phyloP scores from a whole-genome alignment of 176 grass and related monocot genomes.

The Elaeis guineensis region DNA sequence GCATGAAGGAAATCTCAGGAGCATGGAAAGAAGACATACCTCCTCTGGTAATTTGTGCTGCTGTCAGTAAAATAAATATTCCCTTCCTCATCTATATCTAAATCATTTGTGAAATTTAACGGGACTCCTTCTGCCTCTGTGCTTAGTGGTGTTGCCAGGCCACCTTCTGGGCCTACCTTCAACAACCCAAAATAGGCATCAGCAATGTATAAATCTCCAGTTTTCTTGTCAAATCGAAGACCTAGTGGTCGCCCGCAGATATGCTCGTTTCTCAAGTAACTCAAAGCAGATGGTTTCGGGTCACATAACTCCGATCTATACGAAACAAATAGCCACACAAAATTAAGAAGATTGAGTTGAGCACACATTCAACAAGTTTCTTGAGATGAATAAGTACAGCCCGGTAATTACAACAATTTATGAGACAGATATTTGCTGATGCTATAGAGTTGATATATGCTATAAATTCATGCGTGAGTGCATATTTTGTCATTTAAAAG shows the following conservation, averaged over 20 bases:
- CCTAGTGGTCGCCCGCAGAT: conserved; percentile 81
- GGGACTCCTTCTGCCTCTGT: conserved; percentile 76
- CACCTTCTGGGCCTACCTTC: conserved; percentile 89
- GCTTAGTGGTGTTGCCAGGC: conserved; percentile 56
- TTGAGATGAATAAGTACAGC: no score
- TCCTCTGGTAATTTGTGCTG: conserved; percentile 78
- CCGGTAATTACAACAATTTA: no score
- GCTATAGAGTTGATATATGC: no score
- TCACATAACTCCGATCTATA: conserved; percentile 44
- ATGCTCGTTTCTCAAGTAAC: conserved; percentile 84
- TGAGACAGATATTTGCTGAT: no score
- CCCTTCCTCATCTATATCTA: conserved; percentile 72
- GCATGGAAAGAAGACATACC: conserved; percentile 26
- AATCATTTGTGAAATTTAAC: conserved; percentile 90
- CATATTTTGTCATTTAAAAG: no score
- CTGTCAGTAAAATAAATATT: conserved; percentile 90
- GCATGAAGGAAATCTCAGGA: no score
- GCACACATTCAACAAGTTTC: no score
- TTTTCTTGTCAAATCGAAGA: conserved; percentile 58
- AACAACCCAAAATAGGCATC: conserved; percentile 76
- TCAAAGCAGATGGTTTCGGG: conserved; percentile 53
- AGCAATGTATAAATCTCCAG: conserved; percentile 82
- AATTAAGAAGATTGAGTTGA: no score
- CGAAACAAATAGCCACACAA: no score
- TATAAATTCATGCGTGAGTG: no score